Base-by-base conservation (phyloP, 768 basidiomycete genomes). In the Pulveroboletus sp. region DNA sequence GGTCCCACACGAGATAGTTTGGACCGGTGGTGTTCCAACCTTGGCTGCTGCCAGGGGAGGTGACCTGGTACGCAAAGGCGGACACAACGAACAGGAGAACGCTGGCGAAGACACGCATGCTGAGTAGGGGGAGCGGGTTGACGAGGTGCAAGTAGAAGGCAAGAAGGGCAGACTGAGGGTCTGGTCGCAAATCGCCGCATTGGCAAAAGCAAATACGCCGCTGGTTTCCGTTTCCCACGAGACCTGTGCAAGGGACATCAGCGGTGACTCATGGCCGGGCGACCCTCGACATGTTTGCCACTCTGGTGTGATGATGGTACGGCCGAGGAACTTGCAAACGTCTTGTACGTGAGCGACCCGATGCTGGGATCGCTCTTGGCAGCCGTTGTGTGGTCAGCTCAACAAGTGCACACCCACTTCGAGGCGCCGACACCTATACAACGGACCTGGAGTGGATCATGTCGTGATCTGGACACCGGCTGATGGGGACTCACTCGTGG, bases 11-110 rank as follows among this genome's bases (percentile, higher is more conserved):
- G 48, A 90, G 69, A 14, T 70, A 73, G 57, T 66, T 83, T 46
- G 74, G 58, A 36, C 79, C 83, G 26, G 65, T 63, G 62, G 73
- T 76, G 28, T 74, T 76, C 89, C 89, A 91, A 42, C 76, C 77
- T 21, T 72, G 53, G 37, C 60, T 53, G 5, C 47, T 49, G 51
- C 63, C 72, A 39, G 88, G 86, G 45, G 62, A 67, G 39, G 73
- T 77, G 65, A 93, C 79, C 49, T 63, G 49, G 71, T 84, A 84
- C n/a, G 85, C 89, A 49, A 76, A 68, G 35, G 78, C 78, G 21
- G 82, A 76, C 51, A 82, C 74, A 51, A 73, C 73, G 46, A 74
- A 70, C 57, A 84, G 67, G 58, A 82, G 68, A 56, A 80, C 37
- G 53, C 70, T 55, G 47, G 65, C 51, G 50, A 71, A 52, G 59